Evolutionary conservation across 805 yeast species (phyloP).

Genomic region (Pichia thaimueangensis): DNA sequence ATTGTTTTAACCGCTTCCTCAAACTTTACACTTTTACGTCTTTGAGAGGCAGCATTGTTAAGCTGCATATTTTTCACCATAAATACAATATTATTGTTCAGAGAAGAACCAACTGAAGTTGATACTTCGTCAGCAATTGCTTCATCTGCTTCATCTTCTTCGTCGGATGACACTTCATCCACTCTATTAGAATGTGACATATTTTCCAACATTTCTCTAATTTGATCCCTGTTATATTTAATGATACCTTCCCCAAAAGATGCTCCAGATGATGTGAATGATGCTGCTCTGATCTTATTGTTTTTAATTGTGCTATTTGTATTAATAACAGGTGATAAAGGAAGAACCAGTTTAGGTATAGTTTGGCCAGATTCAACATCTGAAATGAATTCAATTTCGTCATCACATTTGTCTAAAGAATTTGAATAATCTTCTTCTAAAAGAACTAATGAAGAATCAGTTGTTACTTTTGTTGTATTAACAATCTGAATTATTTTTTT

Average conservation of each 20-base stretch:
- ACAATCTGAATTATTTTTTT: conserved; percentile 21
- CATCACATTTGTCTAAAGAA: conserved; percentile 15
- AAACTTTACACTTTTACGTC: conserved; percentile 29
- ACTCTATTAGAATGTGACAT: conserved; percentile 17
- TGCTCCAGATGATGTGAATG: conserved; percentile 31
- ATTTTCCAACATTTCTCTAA: conserved; percentile 28
- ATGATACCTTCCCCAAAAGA: conserved; percentile 33
- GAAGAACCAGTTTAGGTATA: conserved; percentile 12
- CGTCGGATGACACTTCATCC: conserved; percentile 14
- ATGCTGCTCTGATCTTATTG: conserved; percentile 15
- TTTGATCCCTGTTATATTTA: conserved; percentile 29
- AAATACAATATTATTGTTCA: conserved; percentile 1
- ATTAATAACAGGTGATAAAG: conserved; percentile 2
- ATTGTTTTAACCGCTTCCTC: conserved; percentile 17
- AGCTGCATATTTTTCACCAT: conserved; percentile 6
- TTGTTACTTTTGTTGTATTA: conserved; percentile 8
- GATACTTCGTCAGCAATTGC: conserved; percentile 5
- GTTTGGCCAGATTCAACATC: conserved; percentile 2
- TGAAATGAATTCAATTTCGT: conserved; percentile 11
- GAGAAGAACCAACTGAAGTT: neutral
- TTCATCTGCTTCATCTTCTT: conserved; percentile 1
- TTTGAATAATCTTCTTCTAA: conserved; percentile 12
- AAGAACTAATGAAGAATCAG: conserved; percentile 4
- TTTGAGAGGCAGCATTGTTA: neutral
- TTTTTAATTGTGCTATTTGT: neutral